A percentile compares a stretch with the other conserved stretches of the same genome.
Conservation (phyloP, 805 yeast genomes). For the Komagataella pastoris region DNA sequence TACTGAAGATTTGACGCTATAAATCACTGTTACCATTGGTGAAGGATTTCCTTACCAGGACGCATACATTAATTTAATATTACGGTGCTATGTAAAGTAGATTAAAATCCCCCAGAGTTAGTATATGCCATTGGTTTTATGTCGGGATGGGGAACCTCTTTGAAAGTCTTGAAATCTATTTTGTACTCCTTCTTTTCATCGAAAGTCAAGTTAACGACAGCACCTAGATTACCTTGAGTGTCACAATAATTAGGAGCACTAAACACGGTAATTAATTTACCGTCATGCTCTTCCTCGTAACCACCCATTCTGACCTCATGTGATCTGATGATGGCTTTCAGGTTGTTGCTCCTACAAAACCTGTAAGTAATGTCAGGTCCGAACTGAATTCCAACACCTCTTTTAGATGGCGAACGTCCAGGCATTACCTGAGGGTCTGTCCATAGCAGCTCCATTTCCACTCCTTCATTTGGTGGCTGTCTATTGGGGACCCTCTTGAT, state of each 20-base stretch:
- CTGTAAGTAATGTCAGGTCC: constrained; percentile 88
- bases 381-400: constrained; percentile 93
- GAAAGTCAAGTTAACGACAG: constrained; percentile 60
- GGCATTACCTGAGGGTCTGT: constrained; percentile 78
- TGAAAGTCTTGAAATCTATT: constrained; percentile 47
- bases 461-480: constrained; percentile 85
- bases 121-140: constrained; percentile 92
- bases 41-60: constrained; percentile 4
- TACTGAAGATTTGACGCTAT: constrained; percentile 1
- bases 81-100: not conserved
- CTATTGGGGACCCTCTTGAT: constrained; percentile 51
- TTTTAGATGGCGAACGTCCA: constrained; percentile 79
- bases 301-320: constrained; percentile 95
- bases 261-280: constrained; percentile 83
- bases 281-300: constrained; percentile 76
- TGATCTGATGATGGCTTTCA: constrained; percentile 77
- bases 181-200: constrained; percentile 29
- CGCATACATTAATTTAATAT: constrained; percentile 1
- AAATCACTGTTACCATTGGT: not conserved
- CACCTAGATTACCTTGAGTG: constrained; percentile 81
- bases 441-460: constrained; percentile 96
- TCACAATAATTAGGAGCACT: constrained; percentile 98
- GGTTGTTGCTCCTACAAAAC: constrained; percentile 59
- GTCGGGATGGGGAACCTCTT: constrained; percentile 82
- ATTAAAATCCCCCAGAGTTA: constrained; percentile 7